phyloP scores from a whole-genome alignment of 176 grass and related monocot species.

The Triticum turgidum region DNA sequence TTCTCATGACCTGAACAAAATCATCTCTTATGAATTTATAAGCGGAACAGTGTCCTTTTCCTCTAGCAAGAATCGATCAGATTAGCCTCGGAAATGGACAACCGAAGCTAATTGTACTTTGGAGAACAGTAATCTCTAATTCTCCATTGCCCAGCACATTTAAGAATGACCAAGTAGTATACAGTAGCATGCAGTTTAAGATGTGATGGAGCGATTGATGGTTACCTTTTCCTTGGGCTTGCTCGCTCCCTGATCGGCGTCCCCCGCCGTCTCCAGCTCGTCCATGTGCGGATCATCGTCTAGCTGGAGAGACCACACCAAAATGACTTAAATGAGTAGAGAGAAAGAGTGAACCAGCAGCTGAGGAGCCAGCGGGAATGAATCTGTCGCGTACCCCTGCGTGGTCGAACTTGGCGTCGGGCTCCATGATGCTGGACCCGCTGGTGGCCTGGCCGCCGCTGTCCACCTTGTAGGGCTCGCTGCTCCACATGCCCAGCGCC shows the following conservation, averaged over 20 bases:
- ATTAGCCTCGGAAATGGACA: neutral
- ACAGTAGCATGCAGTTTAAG: neutral
- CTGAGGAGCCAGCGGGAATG: no score
- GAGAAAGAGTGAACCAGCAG: neutral
- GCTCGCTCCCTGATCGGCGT: conserved; percentile 60
- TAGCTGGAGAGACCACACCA: conserved; percentile 36
- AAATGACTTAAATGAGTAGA: conserved; percentile 4
- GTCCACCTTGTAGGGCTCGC: conserved; percentile 61
- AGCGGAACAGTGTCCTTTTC: neutral
- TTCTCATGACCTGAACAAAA: conserved; percentile 58
- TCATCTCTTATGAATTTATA: neutral
- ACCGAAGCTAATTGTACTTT: neutral
- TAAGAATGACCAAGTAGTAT: neutral
- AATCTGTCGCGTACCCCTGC: conserved; percentile 12
- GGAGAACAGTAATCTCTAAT: neutral
- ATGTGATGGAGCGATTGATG: neutral
- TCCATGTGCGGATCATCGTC: conserved; percentile 45
- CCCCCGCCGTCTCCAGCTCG: conserved; percentile 35
- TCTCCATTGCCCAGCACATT: neutral
- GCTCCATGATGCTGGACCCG: conserved; percentile 58
- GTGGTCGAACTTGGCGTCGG: conserved; percentile 53
- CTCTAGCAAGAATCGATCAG: neutral
- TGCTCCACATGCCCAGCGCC: conserved; percentile 51
- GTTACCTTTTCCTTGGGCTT: conserved; percentile 61
- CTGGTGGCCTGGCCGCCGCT: conserved; percentile 71